Evolutionary conservation across 1,284 basidiomycete species (phyloP), one percentile per base, ranked within the genome.

Genomic region (Cryptococcus neoformans): DNA sequence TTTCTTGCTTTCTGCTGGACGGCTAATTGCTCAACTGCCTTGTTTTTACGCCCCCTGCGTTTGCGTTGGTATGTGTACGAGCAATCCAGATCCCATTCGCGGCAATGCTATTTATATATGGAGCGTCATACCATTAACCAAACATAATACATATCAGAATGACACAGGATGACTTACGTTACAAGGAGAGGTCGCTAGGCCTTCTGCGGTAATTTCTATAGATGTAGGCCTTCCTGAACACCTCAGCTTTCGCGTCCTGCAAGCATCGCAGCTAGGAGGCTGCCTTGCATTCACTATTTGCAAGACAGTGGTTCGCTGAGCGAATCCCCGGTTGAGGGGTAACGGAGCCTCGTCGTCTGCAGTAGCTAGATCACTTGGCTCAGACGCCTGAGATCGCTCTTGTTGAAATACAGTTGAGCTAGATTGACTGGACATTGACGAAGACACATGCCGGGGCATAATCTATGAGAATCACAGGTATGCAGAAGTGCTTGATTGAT

Each of bases 61-160:
- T 65, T 65, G 1, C 62, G 59, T 44, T 67, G 63, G 51, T 65
- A 67, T 12, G 62, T 44, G 38, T 67, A 67, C 12, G 57, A 60
- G 48, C 65, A 67, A 10, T 63, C 62, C 9, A 65, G 51, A 12
- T 44, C 47, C 65, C 65, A 67, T 52, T 67, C 60, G 34, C 56
- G 47, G 50, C 65, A 67, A 47, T 67, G 59, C 65, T 67, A 36
- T 21, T 21, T 21, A 21, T 21, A 55, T 41, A 35, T 37, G 35
- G 44, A 34, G 5, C 14, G 40, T 41, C 17, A 46, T 8, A 17
- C 11, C 37, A 21, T 6, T 6, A 36, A 12, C 49, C 36, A 40
- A 14, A 39, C 38, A 34, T 37, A 34, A 21, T 21, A 21, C 21
- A 35, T 21, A n/a, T 50, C 34, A 39, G 14, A 37, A 39, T 12